phyloP scores from a whole-genome alignment of 2,329 filamentous ascomycete species.

The Coleophoma crateriformis region DNA sequence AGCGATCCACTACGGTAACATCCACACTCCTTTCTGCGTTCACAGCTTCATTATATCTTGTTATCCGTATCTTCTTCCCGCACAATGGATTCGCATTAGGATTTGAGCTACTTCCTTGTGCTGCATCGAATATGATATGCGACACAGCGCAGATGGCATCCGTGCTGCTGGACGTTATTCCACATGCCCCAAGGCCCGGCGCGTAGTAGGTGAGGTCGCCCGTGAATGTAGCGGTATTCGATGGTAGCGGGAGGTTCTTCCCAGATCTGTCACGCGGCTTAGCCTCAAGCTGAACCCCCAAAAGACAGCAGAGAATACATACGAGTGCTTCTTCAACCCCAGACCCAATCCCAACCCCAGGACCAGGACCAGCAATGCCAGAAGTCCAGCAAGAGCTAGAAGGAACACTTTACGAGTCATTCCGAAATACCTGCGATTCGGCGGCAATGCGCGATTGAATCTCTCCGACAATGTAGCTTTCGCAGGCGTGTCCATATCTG shows the following conservation, averaged over 20 bases:
- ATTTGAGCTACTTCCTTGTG: conserved; percentile 38
- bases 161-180: conserved; percentile 42
- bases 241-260: conserved; percentile 44
- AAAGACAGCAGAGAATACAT: neutral
- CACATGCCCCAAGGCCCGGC: conserved; percentile 64
- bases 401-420: conserved; percentile 10
- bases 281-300: conserved; percentile 3
- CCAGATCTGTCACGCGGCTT: neutral
- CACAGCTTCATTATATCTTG: conserved; percentile 38
- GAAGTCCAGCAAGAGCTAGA: conserved; percentile 3
- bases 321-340: conserved; percentile 3
- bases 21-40: conserved; percentile 51
- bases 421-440: conserved; percentile 12
- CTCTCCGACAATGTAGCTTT: neutral
- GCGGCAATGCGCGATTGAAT: neutral
- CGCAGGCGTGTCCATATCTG: neutral
- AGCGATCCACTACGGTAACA: conserved; percentile 59
- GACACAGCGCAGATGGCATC: conserved; percentile 65
- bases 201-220: conserved; percentile 68
- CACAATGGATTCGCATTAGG: conserved; percentile 65
- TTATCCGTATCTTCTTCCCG: conserved; percentile 58
- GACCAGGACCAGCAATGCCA: conserved; percentile 5
- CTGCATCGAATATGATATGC: conserved; percentile 60
- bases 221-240: conserved; percentile 43
- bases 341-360: conserved; percentile 11